These are phyloP conservation scores for Smittium culicis DNA, from an alignment of 371 early-diverging fungal genomes.

Conservation along the genomic window DNA sequence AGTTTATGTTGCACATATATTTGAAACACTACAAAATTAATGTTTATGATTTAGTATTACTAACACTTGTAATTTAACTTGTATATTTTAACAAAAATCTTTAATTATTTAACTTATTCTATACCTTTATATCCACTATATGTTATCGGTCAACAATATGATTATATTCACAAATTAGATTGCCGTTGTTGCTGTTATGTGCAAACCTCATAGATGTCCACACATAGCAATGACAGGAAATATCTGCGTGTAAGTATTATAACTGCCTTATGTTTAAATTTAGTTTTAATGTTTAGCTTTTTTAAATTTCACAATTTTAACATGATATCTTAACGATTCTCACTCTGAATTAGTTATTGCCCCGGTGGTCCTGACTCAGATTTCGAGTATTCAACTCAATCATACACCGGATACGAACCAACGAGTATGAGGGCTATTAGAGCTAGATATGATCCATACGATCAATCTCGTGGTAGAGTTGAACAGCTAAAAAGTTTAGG, in stretches of 20 bases:
- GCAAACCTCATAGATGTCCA: slow-evolving; percentile 99
- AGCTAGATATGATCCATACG: slow-evolving; percentile 96
- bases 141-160: background rate
- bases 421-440: slow-evolving; percentile 99
- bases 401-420: slow-evolving; percentile 99
- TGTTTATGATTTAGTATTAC: too few relatives aligned
- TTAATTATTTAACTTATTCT: too few relatives aligned
- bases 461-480: slow-evolving; percentile 92
- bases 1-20: too few relatives aligned
- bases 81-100: too few relatives aligned
- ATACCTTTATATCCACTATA: slow-evolving; percentile 6
- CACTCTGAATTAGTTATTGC: slow-evolving; percentile 49
- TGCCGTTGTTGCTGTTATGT: slow-evolving; percentile 99
- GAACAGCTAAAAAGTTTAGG: slow-evolving; percentile 94
- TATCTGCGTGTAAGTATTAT: slow-evolving; percentile 70
- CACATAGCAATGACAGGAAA: slow-evolving; percentile 99
- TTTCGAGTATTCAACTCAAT: slow-evolving; percentile 99
- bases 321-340: slow-evolving; percentile 17
- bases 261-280: too few relatives aligned
- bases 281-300: too few relatives aligned
- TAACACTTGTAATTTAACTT: too few relatives aligned
- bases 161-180: slow-evolving; percentile 38
- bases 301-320: too few relatives aligned
- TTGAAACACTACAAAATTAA: too few relatives aligned
- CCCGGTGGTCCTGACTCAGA: slow-evolving; percentile 99